Conservation (phyloP, 305 asterid genomes). For the Fraxinus ornus region DNA sequence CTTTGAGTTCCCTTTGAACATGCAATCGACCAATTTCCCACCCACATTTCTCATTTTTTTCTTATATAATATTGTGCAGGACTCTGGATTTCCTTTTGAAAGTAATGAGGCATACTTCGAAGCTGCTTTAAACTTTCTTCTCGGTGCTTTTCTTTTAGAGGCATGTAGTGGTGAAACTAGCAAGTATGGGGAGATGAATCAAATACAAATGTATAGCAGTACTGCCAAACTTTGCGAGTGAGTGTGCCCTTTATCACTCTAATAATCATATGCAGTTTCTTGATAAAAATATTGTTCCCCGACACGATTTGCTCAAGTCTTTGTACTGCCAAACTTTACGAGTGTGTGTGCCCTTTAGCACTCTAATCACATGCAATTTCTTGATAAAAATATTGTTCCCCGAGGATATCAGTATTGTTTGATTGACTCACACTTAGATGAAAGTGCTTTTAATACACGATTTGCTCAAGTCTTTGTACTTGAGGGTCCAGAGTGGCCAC, state of each 20-base stretch:
- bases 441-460: not conserved
- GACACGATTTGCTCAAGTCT: too few species aligned
- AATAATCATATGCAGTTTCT: not conserved
- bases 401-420: not conserved
- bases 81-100: conserved; percentile 69
- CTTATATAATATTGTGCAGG: conserved; percentile 44
- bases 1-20: not conserved
- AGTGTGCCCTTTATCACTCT: conserved; percentile 26
- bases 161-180: conserved; percentile 45
- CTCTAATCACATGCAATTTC: too few species aligned
- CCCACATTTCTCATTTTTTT: conserved; percentile 13
- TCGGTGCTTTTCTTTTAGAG: conserved; percentile 80
- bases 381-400: not conserved
- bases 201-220: conserved; percentile 56
- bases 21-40: conserved; percentile 4
- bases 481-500: not conserved
- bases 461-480: not conserved
- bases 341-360: too few species aligned
- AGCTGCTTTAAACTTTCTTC: conserved; percentile 80
- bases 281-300: not conserved
- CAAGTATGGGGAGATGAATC: conserved; percentile 57
- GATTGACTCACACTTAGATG: not conserved
- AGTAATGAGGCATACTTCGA: conserved; percentile 69
- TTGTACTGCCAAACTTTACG: too few species aligned
- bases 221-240: conserved; percentile 86